Evolutionary conservation across 257 asterid genomes (phyloP).

Genomic region (Solanum virginianum): DNA sequence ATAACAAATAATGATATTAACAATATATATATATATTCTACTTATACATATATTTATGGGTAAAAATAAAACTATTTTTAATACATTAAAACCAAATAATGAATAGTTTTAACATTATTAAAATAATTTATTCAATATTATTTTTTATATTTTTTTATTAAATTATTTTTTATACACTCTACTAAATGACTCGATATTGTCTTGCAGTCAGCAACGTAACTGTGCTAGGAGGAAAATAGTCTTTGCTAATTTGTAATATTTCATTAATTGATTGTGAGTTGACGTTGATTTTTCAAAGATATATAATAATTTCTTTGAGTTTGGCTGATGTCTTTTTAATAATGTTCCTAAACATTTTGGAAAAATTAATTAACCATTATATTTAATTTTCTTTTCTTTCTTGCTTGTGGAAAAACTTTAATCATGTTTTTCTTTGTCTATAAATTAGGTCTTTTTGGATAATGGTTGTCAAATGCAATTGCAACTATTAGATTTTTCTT

Average conservation of each 20-base stretch:
- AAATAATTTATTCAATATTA: no score
- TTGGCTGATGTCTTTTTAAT: background rate
- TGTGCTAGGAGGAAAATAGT: background rate
- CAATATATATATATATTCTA: background rate
- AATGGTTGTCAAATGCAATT: background rate
- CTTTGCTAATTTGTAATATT: background rate
- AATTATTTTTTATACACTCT: background rate
- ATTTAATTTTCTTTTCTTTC: background rate
- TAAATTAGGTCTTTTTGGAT: background rate
- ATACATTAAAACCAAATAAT: background rate
- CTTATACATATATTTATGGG: background rate
- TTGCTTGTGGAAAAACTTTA: background rate
- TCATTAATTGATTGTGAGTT: background rate
- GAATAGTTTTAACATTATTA: no score
- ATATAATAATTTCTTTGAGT: background rate
- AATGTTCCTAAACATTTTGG: background rate
- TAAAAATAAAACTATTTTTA: background rate
- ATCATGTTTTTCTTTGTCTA: background rate
- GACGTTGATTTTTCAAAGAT: background rate
- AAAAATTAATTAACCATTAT: background rate
- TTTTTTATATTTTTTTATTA: no score
- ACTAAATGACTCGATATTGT: no score
- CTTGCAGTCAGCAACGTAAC: background rate
- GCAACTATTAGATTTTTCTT: background rate
- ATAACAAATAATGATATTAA: background rate